These are phyloP conservation scores for Chaetoceros tenuissimus DNA, from an alignment of 108 stramenopile species.

Conservation along the genomic window DNA sequence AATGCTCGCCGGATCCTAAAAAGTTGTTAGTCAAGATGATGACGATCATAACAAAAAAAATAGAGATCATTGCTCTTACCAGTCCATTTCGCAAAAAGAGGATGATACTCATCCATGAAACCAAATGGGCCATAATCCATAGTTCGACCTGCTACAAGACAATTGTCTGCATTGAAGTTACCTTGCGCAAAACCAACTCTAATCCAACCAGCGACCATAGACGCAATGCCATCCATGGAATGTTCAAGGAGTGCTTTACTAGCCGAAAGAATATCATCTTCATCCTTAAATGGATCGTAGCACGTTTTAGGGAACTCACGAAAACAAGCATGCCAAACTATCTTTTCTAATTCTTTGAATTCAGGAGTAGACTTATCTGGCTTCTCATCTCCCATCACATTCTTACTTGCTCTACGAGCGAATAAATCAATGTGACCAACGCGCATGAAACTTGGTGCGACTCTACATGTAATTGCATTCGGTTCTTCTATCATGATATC, in stretches of 20 bases:
- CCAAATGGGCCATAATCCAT: slow-evolving; percentile 98
- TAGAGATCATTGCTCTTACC: slow-evolving; percentile 7
- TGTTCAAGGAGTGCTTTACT: slow-evolving; percentile 43
- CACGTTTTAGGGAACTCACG: slow-evolving; percentile 61
- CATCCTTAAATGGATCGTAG: slow-evolving; percentile 42
- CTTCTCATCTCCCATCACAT: slow-evolving; percentile 2
- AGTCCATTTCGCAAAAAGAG: slow-evolving; percentile 84
- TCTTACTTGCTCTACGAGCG: slow-evolving; percentile 22
- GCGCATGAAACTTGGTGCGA: slow-evolving; percentile 63
- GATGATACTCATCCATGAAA: slow-evolving; percentile 79
- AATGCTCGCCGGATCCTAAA: slow-evolving; percentile 55
- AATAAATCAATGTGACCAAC: slow-evolving; percentile 86
- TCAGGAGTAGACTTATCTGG: slow-evolving; percentile 29
- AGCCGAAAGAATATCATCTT: slow-evolving; percentile 39
- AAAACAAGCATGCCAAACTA: slow-evolving; percentile 78
- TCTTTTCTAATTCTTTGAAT: slow-evolving; percentile 60
- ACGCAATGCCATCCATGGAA: slow-evolving; percentile 39
- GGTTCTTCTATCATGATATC: slow-evolving; percentile 71
- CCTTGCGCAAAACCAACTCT: slow-evolving; percentile 94
- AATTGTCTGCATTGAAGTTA: slow-evolving; percentile 94
- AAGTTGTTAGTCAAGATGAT: background rate
- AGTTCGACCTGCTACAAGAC: slow-evolving; percentile 69
- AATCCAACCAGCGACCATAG: slow-evolving; percentile 81
- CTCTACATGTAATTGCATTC: slow-evolving; percentile 84
- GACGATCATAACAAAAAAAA: background rate